Conservation (phyloP, 805 yeast genomes). For the Metschnikowia dekortorum region DNA sequence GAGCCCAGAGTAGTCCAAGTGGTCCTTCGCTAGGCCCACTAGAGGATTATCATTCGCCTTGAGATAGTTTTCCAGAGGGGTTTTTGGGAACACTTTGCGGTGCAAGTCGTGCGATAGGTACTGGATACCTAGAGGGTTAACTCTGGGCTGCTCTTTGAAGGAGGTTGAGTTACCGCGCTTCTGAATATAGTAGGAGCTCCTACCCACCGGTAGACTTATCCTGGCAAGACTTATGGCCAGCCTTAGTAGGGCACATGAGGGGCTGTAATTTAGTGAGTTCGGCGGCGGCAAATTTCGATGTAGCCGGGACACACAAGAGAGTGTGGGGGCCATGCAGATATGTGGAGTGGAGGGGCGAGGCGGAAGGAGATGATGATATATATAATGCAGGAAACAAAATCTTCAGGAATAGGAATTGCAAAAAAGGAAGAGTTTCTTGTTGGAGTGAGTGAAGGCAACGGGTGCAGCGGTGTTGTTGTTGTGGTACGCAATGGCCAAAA, state of each 20-base stretch:
- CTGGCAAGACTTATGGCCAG: no score
- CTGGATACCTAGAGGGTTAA: constrained; percentile 79
- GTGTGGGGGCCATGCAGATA: not conserved
- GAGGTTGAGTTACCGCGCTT: not conserved
- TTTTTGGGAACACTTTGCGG: constrained; percentile 53
- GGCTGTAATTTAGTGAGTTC: not conserved
- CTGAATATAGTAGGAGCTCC: not conserved
- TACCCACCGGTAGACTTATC: no score
- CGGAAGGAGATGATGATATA: no score
- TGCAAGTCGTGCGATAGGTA: constrained; percentile 60
- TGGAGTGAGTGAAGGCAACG: no score
- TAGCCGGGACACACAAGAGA: not conserved
- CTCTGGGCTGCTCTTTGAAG: constrained; percentile 36
- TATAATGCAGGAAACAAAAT: no score
- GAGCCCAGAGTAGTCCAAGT: constrained; percentile 59
- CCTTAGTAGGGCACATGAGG: not conserved
- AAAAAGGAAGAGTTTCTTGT: no score
- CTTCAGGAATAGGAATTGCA: no score
- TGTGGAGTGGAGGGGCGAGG: no score
- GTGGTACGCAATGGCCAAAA: no score
- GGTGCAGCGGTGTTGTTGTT: no score
- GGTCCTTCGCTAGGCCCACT: constrained; percentile 51
- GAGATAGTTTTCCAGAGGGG: constrained; percentile 22
- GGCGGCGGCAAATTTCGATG: not conserved
- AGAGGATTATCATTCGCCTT: constrained; percentile 29